Conservation (phyloP, 1,284 basidiomycete species). For the Pseudozyma hubeiensis region DNA sequence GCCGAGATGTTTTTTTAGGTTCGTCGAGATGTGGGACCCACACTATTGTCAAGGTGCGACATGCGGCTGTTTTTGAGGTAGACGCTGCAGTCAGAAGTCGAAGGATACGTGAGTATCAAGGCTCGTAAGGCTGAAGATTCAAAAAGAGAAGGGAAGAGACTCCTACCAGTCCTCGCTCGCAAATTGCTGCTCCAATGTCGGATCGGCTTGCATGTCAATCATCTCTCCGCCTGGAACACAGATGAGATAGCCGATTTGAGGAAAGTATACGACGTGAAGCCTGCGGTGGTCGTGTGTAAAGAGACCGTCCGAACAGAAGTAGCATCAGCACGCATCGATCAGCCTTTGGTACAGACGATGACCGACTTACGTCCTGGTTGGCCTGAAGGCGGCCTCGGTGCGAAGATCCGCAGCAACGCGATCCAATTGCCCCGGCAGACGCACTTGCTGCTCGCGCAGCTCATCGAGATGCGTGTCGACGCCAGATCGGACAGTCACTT, state of each 20-base stretch:
- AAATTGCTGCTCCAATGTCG: constrained; percentile 32
- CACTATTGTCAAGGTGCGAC: constrained; percentile 24
- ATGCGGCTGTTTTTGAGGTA: constrained; percentile 45
- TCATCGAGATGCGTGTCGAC: constrained; percentile 42
- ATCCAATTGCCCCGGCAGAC: constrained; percentile 19
- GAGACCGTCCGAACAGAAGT: neutral
- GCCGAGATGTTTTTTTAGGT: no score
- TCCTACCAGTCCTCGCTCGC: constrained; percentile 31
- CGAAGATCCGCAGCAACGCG: constrained; percentile 27
- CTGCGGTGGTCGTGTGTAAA: neutral
- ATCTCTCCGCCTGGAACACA: constrained; percentile 24
- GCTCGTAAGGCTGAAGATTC: neutral
- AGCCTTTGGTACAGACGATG: neutral
- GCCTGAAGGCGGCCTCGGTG: constrained; percentile 20
- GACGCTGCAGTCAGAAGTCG: constrained; percentile 12
- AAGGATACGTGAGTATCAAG: no score
- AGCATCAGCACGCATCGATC: neutral
- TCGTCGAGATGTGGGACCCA: constrained; percentile 3
- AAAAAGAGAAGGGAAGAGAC: no score
- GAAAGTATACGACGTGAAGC: constrained; percentile 44
- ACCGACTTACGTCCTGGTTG: constrained; percentile 17
- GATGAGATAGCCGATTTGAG: constrained; percentile 53
- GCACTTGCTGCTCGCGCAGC: constrained; percentile 12
- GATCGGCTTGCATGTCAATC: constrained; percentile 21
- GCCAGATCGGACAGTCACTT: constrained; percentile 22